These are phyloP conservation scores for Diplocarpon mali DNA, from an alignment of 2,329 filamentous ascomycete species.

Conservation along the genomic window DNA sequence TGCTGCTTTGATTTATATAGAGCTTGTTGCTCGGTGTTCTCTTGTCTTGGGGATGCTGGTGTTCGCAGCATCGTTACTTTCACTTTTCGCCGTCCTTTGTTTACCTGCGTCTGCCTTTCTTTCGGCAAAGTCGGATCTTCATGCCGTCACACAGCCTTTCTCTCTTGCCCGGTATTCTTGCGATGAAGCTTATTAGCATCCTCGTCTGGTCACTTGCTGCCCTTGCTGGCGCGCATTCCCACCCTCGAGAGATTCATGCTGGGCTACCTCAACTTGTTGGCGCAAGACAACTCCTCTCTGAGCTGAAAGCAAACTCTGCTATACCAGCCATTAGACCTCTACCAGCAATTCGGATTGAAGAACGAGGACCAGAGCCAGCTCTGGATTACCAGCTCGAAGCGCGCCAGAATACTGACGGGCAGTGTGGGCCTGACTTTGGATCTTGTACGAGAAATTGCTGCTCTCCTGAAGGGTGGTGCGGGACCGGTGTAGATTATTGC, in stretches of 20 bases:
- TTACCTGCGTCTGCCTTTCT: not conserved
- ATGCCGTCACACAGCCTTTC: not conserved
- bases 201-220: slow-evolving; percentile 12
- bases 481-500: slow-evolving; percentile 38
- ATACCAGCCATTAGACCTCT: slow-evolving; percentile 8
- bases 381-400: slow-evolving; percentile 1
- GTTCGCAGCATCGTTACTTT: too few species aligned
- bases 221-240: slow-evolving; percentile 16
- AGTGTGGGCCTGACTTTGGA: slow-evolving; percentile 22
- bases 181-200: slow-evolving; percentile 13
- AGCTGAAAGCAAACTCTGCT: slow-evolving; percentile 16
- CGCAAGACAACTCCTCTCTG: slow-evolving; percentile 19
- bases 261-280: slow-evolving; percentile 19
- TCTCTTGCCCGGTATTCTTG: not conserved
- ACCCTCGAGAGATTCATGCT: slow-evolving; percentile 7
- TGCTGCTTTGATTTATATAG: too few species aligned
- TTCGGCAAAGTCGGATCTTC: not conserved
- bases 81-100: too few species aligned
- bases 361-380: not conserved
- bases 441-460: slow-evolving; percentile 21
- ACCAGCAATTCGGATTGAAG: slow-evolving; percentile 5
- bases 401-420: slow-evolving; percentile 12
- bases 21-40: too few species aligned
- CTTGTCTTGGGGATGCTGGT: too few species aligned
- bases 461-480: slow-evolving; percentile 23